phyloP scores from a whole-genome alignment of 140 eudicot genomes.

The Stevia rebaudiana region DNA sequence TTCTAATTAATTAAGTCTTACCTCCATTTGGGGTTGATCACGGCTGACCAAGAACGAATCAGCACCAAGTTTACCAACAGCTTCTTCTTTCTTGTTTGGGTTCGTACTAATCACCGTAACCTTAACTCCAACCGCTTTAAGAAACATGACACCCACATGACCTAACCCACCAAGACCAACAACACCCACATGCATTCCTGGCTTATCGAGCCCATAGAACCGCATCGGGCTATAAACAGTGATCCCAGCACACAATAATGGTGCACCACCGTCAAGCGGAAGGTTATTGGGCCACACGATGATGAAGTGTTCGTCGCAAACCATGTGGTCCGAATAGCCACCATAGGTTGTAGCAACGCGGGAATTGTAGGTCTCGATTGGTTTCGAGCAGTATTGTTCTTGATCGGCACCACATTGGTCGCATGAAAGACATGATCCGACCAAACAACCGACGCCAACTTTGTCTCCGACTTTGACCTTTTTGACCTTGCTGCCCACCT shows the following conservation, averaged over 20 bases:
- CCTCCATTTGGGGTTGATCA: slow-evolving; percentile 41
- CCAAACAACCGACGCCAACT: slow-evolving; percentile 39
- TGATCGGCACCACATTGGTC: slow-evolving; percentile 28
- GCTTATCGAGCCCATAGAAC: slow-evolving; percentile 37
- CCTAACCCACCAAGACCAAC: slow-evolving; percentile 45
- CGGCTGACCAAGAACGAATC: slow-evolving; percentile 38
- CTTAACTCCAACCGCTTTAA: slow-evolving; percentile 36
- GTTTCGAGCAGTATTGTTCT: slow-evolving; percentile 35
- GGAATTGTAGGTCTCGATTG: slow-evolving; percentile 21
- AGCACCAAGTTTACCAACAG: slow-evolving; percentile 30
- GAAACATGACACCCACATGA: slow-evolving; percentile 39
- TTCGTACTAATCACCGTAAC: slow-evolving; percentile 35
- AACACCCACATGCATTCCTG: slow-evolving; percentile 39
- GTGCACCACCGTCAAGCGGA: slow-evolving; percentile 33
- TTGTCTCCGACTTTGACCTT: slow-evolving; percentile 37
- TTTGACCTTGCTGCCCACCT: slow-evolving; percentile 36
- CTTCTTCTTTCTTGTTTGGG: slow-evolving; percentile 35
- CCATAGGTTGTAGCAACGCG: slow-evolving; percentile 19
- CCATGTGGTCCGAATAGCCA: slow-evolving; percentile 42
- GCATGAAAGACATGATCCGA: slow-evolving; percentile 36
- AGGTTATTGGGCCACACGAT: slow-evolving; percentile 30
- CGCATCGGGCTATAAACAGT: slow-evolving; percentile 34
- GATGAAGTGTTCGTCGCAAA: slow-evolving; percentile 32
- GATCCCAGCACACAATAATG: slow-evolving; percentile 35
- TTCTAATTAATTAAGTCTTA: no score